Base-by-base conservation (phyloP, 2,329 filamentous ascomycete species). In the Mycogone perniciosa region DNA sequence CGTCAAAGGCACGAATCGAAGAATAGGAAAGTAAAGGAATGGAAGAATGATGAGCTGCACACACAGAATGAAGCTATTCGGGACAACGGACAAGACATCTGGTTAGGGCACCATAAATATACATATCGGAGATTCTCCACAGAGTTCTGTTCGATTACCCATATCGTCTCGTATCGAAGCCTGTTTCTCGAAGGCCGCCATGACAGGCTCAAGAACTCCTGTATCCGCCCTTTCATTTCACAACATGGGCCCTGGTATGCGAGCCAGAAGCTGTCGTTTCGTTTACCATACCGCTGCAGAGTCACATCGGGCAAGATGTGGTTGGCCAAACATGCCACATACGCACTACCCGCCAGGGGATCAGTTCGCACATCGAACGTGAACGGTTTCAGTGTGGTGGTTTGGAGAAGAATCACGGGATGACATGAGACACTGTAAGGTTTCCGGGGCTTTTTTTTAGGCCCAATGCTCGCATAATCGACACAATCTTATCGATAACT, bases 1-100 rank as follows among this genome's bases (percentile, higher is more conserved):
- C 9, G 42, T 56, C 51, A 57, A 57, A 54, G 53, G 52, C 29
- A 44, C 37, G 50, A 57, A 54, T 43, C 10, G 48, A 50, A 52
- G 49, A 20, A 37, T 46, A 44, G 4, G 38, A 52, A 50, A 33
- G 37, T 7, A 42, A 49, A 48, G 44, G 31, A 50, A 38, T 11
- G n/a, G 40, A 40, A 33, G 20, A 30, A 27, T 46, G 43, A 53
- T 42, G 44, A 38, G 27, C 50, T 9, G 50, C 50, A 52, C 50
- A 47, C 45, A 52, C 48, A 35, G 46, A 48, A 31, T 51, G 54
- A 56, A 46, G 54, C 52, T 46, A 51, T 55, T 38, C 33, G 40
- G 40, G 51, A 35, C 46, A 44, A 43, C 37, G 20, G 33, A 29
- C 29, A 46, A 31, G 41, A 45, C 30, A 47, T 40, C 37, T 26